phyloP scores from a whole-genome alignment of 1,284 basidiomycete genomes.

The Heterobasidion parviporum region DNA sequence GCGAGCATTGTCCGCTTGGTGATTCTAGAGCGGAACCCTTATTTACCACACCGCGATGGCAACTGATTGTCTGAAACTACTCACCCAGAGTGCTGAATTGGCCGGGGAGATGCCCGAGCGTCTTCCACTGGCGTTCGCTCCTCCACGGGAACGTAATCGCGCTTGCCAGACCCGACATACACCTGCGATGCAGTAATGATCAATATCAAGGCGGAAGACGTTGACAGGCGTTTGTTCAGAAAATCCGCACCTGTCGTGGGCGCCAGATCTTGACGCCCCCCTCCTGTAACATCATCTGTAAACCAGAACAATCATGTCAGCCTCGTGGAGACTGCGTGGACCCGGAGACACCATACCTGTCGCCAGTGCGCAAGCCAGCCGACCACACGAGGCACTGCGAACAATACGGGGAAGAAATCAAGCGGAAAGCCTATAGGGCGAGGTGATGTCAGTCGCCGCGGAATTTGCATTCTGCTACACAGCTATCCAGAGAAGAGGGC shows the following conservation, averaged over 20 bases:
- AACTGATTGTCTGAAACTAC: slow-evolving; percentile 20
- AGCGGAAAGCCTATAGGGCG: slow-evolving; percentile 63
- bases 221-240: background rate
- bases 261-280: slow-evolving; percentile 89
- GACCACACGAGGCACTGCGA: slow-evolving; percentile 82
- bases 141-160: slow-evolving; percentile 64
- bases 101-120: slow-evolving; percentile 48
- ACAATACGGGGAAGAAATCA: slow-evolving; percentile 87
- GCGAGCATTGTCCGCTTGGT: slow-evolving; percentile 72
- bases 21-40: slow-evolving; percentile 38
- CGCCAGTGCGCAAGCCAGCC: slow-evolving; percentile 88
- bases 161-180: slow-evolving; percentile 65
- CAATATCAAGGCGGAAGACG: background rate
- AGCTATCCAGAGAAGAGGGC: slow-evolving; percentile 12
- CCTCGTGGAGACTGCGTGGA: background rate
- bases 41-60: slow-evolving; percentile 1
- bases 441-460: background rate
- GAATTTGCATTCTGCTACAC: background rate
- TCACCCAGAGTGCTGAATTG: slow-evolving; percentile 72
- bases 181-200: slow-evolving; percentile 33
- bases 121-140: slow-evolving; percentile 49
- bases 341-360: slow-evolving; percentile 36
- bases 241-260: slow-evolving; percentile 59
- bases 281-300: slow-evolving; percentile 79
- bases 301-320: slow-evolving; percentile 5